These are phyloP conservation scores for Berkeleyomyces rouxiae DNA, from an alignment of 2,329 filamentous ascomycete genomes.

Conservation along the genomic window DNA sequence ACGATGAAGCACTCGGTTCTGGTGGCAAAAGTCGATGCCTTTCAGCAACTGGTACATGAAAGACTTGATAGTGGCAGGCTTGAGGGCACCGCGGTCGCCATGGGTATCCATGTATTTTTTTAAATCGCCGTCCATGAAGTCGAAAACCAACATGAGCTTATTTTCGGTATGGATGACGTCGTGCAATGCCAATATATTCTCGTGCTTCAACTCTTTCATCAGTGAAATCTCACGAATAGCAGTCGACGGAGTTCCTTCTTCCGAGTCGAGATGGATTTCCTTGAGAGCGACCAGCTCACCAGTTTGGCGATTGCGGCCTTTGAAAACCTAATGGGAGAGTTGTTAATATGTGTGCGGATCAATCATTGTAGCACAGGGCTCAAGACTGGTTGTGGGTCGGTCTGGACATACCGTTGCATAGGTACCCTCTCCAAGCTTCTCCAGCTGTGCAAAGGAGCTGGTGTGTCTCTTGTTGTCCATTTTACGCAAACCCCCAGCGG, in stretches of 20 bases:
- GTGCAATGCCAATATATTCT: constrained; percentile 92
- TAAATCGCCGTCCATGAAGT: constrained; percentile 95
- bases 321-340: constrained; percentile 57
- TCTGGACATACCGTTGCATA: constrained; percentile 69
- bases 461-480: constrained; percentile 93
- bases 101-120: constrained; percentile 98
- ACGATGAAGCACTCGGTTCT: constrained; percentile 87
- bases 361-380: background rate
- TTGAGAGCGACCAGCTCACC: constrained; percentile 93
- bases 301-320: constrained; percentile 91
- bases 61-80: constrained; percentile 83
- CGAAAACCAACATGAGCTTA: constrained; percentile 98
- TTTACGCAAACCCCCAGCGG: constrained; percentile 14
- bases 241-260: constrained; percentile 93
- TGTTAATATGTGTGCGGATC: background rate
- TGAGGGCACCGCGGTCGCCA: constrained; percentile 75
- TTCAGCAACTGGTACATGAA: constrained; percentile 97
- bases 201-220: constrained; percentile 99
- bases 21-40: constrained; percentile 95
- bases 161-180: constrained; percentile 99
- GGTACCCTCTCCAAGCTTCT: constrained; percentile 95
- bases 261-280: constrained; percentile 95
- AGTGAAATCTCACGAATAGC: constrained; percentile 96
- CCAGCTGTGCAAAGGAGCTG: constrained; percentile 96
- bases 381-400: background rate